Percentiles rank a stretch among this genome's conserved stretches.
phyloP scores from a whole-genome alignment of 2,329 filamentous ascomycete species.

The Drechslera avenae region DNA sequence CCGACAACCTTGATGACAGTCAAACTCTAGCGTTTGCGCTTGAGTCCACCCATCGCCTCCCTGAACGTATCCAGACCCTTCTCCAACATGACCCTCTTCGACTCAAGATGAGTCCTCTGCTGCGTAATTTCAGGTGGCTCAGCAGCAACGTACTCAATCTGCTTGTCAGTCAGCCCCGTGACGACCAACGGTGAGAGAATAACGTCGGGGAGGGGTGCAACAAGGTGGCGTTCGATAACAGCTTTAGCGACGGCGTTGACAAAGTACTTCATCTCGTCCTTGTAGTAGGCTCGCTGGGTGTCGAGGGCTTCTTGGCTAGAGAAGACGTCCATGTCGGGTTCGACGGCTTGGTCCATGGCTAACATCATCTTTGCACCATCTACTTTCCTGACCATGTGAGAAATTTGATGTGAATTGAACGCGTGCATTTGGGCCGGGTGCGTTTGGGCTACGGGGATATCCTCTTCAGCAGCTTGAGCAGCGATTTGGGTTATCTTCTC shows the following conservation, averaged over 20 bases:
- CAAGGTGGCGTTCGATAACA: conserved; percentile 49
- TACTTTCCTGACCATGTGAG: too few relatives aligned
- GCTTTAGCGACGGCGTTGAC: conserved; percentile 41
- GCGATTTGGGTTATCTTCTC: background rate
- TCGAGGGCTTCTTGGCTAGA: conserved; percentile 46
- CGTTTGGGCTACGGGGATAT: too few relatives aligned
- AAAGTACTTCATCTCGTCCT: conserved; percentile 48
- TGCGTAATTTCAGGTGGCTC: conserved; percentile 39
- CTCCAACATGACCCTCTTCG: conserved; percentile 42
- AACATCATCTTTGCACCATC: too few relatives aligned
- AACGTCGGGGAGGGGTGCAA: conserved; percentile 33
- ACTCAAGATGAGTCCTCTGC: conserved; percentile 36
- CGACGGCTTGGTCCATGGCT: conserved; percentile 10
- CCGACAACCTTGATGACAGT: too few relatives aligned
- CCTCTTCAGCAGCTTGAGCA: background rate
- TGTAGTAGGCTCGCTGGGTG: conserved; percentile 45
- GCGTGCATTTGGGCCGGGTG: too few relatives aligned
- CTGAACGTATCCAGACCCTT: conserved; percentile 43
- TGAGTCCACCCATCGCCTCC: conserved; percentile 31
- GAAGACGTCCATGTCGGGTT: conserved; percentile 44
- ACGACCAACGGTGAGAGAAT: conserved; percentile 43
- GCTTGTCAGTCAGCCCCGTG: conserved; percentile 38
- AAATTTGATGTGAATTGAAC: too few relatives aligned
- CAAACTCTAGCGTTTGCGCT: background rate
- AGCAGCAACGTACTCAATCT: conserved; percentile 42